phyloP scores from a whole-genome alignment of 345 rosid genomes.

The Aethionema arabicum region DNA sequence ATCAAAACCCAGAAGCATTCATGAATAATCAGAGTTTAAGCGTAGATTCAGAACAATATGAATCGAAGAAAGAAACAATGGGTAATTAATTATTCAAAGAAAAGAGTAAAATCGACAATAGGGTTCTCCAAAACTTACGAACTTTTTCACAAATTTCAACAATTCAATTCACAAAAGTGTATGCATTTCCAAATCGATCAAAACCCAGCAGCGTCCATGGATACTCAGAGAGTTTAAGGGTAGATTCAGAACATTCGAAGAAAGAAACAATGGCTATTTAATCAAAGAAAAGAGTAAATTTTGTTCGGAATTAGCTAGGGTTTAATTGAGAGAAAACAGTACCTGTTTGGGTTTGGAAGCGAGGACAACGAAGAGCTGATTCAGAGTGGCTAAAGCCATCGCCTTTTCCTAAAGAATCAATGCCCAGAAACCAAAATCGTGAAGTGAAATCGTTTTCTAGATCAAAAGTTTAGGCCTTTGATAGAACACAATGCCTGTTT shows the following conservation, averaged over 20 bases:
- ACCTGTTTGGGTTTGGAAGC: constrained; percentile 31
- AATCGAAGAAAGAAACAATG: constrained; percentile 5
- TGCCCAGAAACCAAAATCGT: constrained; percentile 20
- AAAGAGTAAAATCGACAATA: background rate
- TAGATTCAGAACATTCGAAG: background rate
- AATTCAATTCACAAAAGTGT: too few relatives aligned
- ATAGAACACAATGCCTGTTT: background rate
- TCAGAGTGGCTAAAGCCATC: constrained; percentile 33
- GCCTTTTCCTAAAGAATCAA: constrained; percentile 8
- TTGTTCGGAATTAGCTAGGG: background rate
- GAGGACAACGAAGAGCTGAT: constrained; percentile 24
- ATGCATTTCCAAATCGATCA: background rate
- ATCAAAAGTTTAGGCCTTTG: background rate
- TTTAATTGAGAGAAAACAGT: constrained; percentile 1
- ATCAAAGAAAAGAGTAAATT: background rate
- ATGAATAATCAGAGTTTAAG: background rate
- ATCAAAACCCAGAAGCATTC: background rate
- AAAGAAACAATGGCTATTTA: background rate
- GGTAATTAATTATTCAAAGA: too few relatives aligned
- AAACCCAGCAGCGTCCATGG: background rate
- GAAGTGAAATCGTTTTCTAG: constrained; percentile 8
- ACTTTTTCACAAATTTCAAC: too few relatives aligned
- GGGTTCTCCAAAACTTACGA: too few relatives aligned
- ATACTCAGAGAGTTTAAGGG: background rate
- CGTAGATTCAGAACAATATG: background rate